A percentile compares a stretch with the other conserved stretches of the same genome.
Evolutionary conservation across 306 rosid species (phyloP).

Genomic region (Quercus robur): DNA sequence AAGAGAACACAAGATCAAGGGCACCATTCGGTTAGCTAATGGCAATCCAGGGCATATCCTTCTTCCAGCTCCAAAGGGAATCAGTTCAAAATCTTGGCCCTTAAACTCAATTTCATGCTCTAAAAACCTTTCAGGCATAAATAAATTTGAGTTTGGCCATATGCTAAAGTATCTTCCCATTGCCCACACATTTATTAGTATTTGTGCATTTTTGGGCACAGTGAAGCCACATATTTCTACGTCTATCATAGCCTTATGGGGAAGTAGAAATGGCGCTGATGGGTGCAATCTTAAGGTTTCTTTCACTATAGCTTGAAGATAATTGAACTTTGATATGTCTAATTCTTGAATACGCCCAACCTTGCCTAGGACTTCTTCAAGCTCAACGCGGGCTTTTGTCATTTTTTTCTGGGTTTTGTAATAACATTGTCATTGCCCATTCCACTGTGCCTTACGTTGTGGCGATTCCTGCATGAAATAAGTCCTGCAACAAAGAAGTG

Average conservation of each 20-base stretch:
- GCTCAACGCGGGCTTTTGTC: conserved; percentile 1
- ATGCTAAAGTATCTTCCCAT: conserved; percentile 21
- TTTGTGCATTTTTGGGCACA: conserved; percentile 11
- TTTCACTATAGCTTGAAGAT: conserved; percentile 19
- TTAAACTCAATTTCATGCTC: background rate
- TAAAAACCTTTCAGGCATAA: conserved; percentile 31
- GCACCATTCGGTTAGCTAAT: too few relatives aligned
- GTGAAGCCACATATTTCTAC: conserved; percentile 5
- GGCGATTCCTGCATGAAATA: conserved; percentile 20
- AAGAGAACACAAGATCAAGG: too few relatives aligned
- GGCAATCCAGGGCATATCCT: too few relatives aligned
- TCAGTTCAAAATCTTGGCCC: background rate
- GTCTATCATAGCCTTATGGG: conserved; percentile 9
- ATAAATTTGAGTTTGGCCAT: conserved; percentile 24
- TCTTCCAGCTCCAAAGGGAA: background rate
- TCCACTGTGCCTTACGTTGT: conserved; percentile 18
- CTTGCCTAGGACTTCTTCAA: background rate
- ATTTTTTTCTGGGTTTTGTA: conserved; percentile 9
- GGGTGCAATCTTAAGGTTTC: conserved; percentile 34
- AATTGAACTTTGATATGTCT: conserved; percentile 17
- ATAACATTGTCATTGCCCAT: conserved; percentile 33
- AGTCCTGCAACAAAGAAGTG: too few relatives aligned
- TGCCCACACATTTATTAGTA: conserved; percentile 25
- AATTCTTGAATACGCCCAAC: conserved; percentile 10
- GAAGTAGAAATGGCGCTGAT: conserved; percentile 21